Evolutionary conservation across 768 basidiomycete species (phyloP).

Genomic region (Hemileccinum impolitum): DNA sequence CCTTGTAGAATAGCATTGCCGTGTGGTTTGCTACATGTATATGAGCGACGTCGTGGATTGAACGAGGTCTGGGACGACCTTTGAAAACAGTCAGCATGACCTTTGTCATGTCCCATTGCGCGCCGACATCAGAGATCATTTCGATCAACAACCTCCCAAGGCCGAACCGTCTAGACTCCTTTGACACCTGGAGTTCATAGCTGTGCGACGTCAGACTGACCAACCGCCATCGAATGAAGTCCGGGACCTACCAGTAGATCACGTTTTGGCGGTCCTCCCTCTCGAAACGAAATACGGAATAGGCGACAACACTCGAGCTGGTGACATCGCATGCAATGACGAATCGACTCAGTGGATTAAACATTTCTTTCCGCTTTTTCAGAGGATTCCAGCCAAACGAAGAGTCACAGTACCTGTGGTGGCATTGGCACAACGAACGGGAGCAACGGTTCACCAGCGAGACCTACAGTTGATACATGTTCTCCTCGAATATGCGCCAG

Average conservation of each 20-base stretch:
- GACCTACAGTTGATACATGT: slow-evolving; percentile 50
- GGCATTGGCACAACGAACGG: background rate
- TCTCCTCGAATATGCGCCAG: slow-evolving; percentile 51
- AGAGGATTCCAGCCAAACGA: slow-evolving; percentile 65
- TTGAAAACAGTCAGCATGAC: slow-evolving; percentile 74
- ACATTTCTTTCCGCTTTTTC: slow-evolving; percentile 58
- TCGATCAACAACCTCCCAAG: slow-evolving; percentile 56
- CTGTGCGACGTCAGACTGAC: slow-evolving; percentile 33
- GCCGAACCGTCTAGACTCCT: slow-evolving; percentile 45
- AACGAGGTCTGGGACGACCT: slow-evolving; percentile 38
- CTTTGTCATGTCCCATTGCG: slow-evolving; percentile 58
- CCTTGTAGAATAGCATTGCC: slow-evolving; percentile 51
- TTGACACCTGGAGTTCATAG: slow-evolving; percentile 72
- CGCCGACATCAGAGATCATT: slow-evolving; percentile 48
- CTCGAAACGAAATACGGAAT: slow-evolving; percentile 72
- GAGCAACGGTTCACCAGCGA: background rate
- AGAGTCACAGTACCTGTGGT: slow-evolving; percentile 51
- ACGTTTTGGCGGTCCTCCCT: slow-evolving; percentile 55
- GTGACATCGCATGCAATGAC: slow-evolving; percentile 37
- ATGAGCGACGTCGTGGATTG: slow-evolving; percentile 6
- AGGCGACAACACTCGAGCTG: slow-evolving; percentile 34
- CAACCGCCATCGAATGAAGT: background rate
- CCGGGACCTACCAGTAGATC: slow-evolving; percentile 62
- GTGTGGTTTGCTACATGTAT: slow-evolving; percentile 39
- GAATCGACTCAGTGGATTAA: slow-evolving; percentile 58